Base-by-base conservation (phyloP, 2,329 filamentous ascomycete genomes). In the Arthrobotrys megalospora region DNA sequence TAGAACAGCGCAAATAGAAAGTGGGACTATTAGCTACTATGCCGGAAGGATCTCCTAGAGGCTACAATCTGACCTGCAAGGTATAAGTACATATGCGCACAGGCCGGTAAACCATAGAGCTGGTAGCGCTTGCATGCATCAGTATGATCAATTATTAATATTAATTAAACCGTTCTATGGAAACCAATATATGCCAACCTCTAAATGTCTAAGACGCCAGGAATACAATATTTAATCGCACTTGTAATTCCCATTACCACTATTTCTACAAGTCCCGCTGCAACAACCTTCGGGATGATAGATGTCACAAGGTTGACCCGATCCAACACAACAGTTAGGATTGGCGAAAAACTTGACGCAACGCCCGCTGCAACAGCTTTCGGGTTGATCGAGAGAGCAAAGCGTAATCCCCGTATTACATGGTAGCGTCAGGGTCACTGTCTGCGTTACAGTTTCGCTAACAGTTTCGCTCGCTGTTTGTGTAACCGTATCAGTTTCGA, bases 331-430 rank as follows among this genome's bases (percentile, higher is more conserved):
- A 12, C 36, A 43, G 19, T 60, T 60, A 3, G 55, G 55, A 11
- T 4, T 28, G 5, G 21, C 1, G 19, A 69, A 69, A 7, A 7
- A 69, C 28, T 69, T 45, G n/a, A 69, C 52, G 28, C 66, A 69
- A 14, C n/a, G 38, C 8, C 66, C 66, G 7, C 14, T 48, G 41
- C 66, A 69, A 14, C 66, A 69, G 10, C 14, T 47, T 7, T 69
- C 52, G 3, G 66, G 66, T 12, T 6, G 32, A 14, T 21, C 41
- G 38, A 69, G 66, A 4, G 41, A 41, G 52, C 66, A 69, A 6
- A 7, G 2, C 8, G n/a, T 24, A 38, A 69, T 69, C 6, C 52
- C 66, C 6, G 66, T 50, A 10, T 5, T 36, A 24, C 66, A 69
- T 0, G 41, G 41, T 7, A 60, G 7, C 3, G 10, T 16, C 12